These are phyloP conservation scores for Starmera stellimalicola DNA, from an alignment of 1,139 yeast genomes.

Conservation along the genomic window DNA sequence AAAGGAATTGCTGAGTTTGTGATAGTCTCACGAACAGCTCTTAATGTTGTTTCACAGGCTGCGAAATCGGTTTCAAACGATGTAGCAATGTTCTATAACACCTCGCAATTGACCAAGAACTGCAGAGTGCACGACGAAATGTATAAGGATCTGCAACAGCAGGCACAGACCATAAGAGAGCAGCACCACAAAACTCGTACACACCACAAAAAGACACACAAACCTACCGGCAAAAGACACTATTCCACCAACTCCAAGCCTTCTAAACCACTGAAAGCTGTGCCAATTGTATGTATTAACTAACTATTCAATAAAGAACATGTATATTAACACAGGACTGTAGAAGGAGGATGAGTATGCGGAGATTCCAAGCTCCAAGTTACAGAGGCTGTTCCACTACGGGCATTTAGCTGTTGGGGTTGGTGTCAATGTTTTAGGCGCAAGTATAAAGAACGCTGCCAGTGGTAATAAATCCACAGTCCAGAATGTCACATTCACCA, in stretches of 20 bases:
- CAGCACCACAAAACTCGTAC: neutral
- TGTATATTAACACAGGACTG: neutral
- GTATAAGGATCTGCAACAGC: conserved; percentile 13
- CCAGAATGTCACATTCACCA: conserved; percentile 61
- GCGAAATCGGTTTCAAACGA: conserved; percentile 5
- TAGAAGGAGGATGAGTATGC: conserved; percentile 22
- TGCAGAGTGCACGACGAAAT: conserved; percentile 18
- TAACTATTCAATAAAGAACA: neutral
- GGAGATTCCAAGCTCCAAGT: conserved; percentile 75
- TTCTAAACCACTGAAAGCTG: neutral
- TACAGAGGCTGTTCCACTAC: conserved; percentile 84
- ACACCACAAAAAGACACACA: conserved; percentile 1
- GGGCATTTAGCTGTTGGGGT: conserved; percentile 90
- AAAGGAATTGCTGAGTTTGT: conserved; percentile 12
- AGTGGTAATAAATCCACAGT: conserved; percentile 40
- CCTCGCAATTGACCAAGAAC: conserved; percentile 14
- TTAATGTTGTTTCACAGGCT: conserved; percentile 9
- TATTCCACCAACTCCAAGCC: conserved; percentile 1
- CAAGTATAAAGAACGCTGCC: conserved; percentile 64
- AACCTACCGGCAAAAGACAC: conserved; percentile 1
- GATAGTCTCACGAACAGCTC: conserved; percentile 12
- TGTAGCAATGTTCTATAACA: conserved; percentile 12
- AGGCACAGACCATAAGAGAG: conserved; percentile 7
- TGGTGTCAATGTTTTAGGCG: conserved; percentile 77
- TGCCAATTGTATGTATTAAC: neutral